Conservation (phyloP, 2,329 filamentous ascomycete genomes). For the Phialophora chinensis region DNA sequence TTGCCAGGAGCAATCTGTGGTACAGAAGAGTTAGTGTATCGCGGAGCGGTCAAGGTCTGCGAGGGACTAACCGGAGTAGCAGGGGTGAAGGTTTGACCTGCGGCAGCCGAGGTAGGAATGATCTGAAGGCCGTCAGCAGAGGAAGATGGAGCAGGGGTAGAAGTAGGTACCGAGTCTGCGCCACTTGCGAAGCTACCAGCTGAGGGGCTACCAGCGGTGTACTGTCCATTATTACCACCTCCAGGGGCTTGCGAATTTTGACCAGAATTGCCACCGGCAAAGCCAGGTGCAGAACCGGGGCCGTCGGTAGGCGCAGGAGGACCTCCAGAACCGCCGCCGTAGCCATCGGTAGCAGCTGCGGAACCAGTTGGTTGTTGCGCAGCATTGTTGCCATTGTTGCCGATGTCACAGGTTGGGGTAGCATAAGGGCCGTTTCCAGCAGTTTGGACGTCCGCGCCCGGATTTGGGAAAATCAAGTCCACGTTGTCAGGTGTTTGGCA, state of each 20-base stretch:
- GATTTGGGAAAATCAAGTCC: conserved; percentile 71
- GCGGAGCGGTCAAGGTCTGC: neutral
- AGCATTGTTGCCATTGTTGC: conserved; percentile 36
- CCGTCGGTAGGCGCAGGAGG: neutral
- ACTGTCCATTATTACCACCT: neutral
- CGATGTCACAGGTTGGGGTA: conserved; percentile 34
- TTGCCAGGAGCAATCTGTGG: conserved; percentile 6
- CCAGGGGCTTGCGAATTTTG: neutral
- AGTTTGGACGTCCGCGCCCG: conserved; percentile 63
- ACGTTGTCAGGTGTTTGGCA: conserved; percentile 62
- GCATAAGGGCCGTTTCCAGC: conserved; percentile 36
- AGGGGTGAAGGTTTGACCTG: neutral
- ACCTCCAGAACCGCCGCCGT: no score
- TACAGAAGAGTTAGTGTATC: conserved; percentile 12
- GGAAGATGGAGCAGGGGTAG: neutral
- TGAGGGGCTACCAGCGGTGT: conserved; percentile 4
- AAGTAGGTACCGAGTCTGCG: neutral
- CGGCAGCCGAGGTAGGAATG: conserved; percentile 18
- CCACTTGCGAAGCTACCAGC: conserved; percentile 1
- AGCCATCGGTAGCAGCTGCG: conserved; percentile 2
- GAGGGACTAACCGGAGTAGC: neutral
- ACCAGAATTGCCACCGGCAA: conserved; percentile 13
- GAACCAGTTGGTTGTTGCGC: conserved; percentile 28
- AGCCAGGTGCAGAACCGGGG: conserved; percentile 9
- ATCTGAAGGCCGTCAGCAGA: conserved; percentile 13